Evolutionary conservation across 441 rosid species (phyloP).

Genomic region (Adansonia gregorii): DNA sequence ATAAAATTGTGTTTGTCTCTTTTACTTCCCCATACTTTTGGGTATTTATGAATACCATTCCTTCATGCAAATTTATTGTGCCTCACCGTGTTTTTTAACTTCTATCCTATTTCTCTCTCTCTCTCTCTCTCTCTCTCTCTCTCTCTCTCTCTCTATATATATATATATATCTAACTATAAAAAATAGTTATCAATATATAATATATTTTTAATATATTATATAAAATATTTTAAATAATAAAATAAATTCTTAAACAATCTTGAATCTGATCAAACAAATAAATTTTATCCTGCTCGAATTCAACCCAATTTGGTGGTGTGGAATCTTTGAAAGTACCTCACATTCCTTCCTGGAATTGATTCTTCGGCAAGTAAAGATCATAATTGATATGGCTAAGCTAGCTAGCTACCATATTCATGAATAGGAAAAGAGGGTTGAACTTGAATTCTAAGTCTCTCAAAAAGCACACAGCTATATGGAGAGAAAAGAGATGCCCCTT

Average conservation of each 20-base stretch:
- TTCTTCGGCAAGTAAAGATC: neutral
- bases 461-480: neutral
- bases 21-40: neutral
- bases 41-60: neutral
- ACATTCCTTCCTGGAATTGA: too few species aligned
- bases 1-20: neutral
- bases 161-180: too few species aligned
- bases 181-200: too few species aligned
- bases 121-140: neutral
- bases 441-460: neutral
- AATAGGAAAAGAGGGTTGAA: conserved; percentile 2
- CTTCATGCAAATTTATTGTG: neutral
- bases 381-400: neutral
- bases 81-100: neutral
- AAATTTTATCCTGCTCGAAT: too few species aligned
- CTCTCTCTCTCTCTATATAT: neutral
- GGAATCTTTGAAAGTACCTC: neutral
- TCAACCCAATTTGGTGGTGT: too few species aligned
- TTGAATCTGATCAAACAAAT: too few species aligned
- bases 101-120: too few species aligned
- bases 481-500: neutral
- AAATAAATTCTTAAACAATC: too few species aligned
- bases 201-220: too few species aligned
- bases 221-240: too few species aligned
- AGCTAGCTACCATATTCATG: neutral